Base-by-base conservation (phyloP, 257 asterid species). In the Agastache rugosa region DNA sequence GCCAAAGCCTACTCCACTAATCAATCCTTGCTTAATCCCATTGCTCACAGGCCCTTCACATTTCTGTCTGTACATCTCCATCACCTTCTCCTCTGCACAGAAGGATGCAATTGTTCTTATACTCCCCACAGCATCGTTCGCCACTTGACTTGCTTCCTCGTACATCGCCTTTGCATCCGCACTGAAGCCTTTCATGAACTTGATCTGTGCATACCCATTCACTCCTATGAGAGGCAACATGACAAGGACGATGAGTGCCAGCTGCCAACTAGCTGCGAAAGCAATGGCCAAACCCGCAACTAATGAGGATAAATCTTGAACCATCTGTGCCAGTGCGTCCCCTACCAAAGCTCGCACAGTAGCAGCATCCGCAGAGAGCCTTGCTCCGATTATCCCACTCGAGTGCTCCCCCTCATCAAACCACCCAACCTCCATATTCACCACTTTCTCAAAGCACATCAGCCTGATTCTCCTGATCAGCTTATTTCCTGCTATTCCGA, bases 81-180 rank as follows among this genome's bases (percentile, higher is more conserved):
- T 86, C 67, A 89, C 89, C 69, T 83, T 89, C 50, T 86, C 91
- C 67, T 91, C 97, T 5, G 96, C 93, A 63, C 93, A 76, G 63
- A 91, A 91, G 6, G 97, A 91, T 14, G 93, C 90, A 66, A 91
- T 96, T 1, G 97, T 91, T 80, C 97, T 86, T 48, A 91, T 89
- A 72, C 97, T 78, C 48, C 96, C 81, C 3, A 91, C 93, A 2
- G 97, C 97, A 63, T 91, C 97, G 9, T 81, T 89, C 29, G 97
- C 97, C 41, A 89, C 84, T 75, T 91, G 97, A 47, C 96, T 91
- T 9, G 97, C 97, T 82, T 91, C 96, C 80, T 89, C 93, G 45
- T 91, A 91, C 96, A 83, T 87, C 8, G 76, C 22, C 93, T 89
- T 91, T 55, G 90, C 90, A 84, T 86, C 87, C 12, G 87, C 75